Conservation (phyloP, 2,329 filamentous ascomycete genomes). For the Arthrinium phaeospermum region DNA sequence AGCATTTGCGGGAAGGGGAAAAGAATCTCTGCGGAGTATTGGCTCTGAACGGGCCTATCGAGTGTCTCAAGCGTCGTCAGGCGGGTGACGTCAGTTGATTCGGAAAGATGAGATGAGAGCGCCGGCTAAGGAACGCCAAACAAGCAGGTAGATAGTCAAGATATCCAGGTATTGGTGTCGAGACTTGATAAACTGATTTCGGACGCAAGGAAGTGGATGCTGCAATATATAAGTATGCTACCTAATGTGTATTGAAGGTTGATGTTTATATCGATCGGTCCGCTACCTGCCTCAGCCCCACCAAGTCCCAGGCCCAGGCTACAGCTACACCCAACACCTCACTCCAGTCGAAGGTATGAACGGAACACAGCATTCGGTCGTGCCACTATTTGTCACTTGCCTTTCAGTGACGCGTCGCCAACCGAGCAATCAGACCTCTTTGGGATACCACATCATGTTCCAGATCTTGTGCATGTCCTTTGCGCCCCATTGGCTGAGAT, state of each 20-base stretch:
- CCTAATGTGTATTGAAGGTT: no score
- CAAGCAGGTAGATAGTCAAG: neutral
- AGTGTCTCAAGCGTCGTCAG: neutral
- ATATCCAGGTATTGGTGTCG: neutral
- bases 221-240: neutral
- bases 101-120: neutral
- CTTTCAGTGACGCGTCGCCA: neutral
- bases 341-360: neutral
- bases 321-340: no score
- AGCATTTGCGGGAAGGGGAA: slow-evolving; percentile 29
- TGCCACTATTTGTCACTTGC: neutral
- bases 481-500: slow-evolving; percentile 40
- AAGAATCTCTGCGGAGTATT: neutral
- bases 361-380: neutral
- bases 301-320: neutral
- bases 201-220: neutral
- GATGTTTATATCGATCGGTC: neutral
- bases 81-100: neutral
- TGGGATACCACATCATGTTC: slow-evolving; percentile 35
- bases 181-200: neutral
- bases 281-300: neutral
- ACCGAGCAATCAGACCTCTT: neutral
- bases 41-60: neutral
- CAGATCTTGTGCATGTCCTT: slow-evolving; percentile 31
- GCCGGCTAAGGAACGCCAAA: neutral